These are phyloP conservation scores for Melocanna baccifera DNA, from an alignment of 176 grass and related monocot genomes.

Conservation along the genomic window DNA sequence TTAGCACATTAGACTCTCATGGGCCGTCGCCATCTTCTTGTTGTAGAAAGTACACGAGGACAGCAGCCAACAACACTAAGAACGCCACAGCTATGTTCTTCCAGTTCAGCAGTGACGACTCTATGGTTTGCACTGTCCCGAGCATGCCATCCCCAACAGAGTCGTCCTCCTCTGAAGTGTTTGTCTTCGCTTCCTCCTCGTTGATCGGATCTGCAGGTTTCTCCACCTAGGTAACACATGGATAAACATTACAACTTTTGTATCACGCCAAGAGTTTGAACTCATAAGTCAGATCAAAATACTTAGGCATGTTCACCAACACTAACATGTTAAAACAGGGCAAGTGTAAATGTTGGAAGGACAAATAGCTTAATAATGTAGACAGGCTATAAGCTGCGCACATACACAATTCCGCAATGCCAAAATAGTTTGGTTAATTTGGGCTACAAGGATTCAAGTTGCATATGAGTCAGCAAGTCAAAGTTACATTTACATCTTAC, in stretches of 20 bases:
- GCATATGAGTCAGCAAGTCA: neutral
- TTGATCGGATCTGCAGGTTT: neutral
- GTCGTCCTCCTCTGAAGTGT: conserved; percentile 29
- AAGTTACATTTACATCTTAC: neutral
- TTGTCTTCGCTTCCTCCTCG: conserved; percentile 18
- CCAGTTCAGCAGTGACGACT: conserved; percentile 40
- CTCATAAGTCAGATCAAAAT: neutral
- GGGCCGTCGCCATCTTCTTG: conserved; percentile 17
- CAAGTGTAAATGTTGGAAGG: neutral
- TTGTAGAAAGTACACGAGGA: conserved; percentile 23
- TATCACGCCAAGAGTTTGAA: neutral
- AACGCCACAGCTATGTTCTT: conserved; percentile 48
- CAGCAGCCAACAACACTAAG: conserved; percentile 38
- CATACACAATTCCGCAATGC: neutral
- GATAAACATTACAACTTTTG: neutral
- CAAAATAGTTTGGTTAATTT: neutral
- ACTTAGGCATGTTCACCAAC: neutral
- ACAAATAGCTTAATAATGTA: neutral
- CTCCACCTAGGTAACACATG: conserved; percentile 45
- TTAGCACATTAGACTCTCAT: neutral
- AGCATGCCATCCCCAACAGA: conserved; percentile 26
- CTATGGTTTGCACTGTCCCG: conserved; percentile 46
- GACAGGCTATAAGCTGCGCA: neutral
- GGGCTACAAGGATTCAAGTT: neutral
- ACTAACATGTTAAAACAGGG: neutral